Evolutionary conservation across 1,284 basidiomycete genomes (phyloP), one percentile per base, ranked within the genome.

Genomic region (Malassezia nana): DNA sequence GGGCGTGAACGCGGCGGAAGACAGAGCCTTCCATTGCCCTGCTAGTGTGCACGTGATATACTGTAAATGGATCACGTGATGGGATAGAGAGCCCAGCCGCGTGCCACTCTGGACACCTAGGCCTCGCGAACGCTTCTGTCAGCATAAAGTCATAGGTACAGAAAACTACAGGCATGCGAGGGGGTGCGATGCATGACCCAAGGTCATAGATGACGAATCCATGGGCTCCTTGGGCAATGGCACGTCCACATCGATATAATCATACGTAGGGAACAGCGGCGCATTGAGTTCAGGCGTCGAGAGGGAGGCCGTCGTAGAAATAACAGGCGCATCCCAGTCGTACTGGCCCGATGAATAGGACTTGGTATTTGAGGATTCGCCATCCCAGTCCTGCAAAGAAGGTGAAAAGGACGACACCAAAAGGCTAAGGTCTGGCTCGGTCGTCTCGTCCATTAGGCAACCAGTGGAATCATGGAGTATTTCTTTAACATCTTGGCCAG

Each of bases 221-320:
- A 18, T n/a, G n/a, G n/a, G 15, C 10, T 42, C 40, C 22, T 13
- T 42, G n/a, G 22, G 22, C n/a, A 47, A 33, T 8, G 45, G 32
- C 1, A 52, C 16, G 13, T 50, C 52, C 29, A 50, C 28, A 33
- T 55, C 47, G 22, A 49, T 12, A 26, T 45, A 45, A n/a, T 50
- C 41, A 44, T 38, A 41, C 6, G 43, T 13, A 25, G 52, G 24
- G 18, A 45, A 48, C 9, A 53, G 13, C 2, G 30, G 28, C 13
- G 38, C 29, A 20, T 50, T 30, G 4, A 42, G 9, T 1, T 29
- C 29, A 15, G 16, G 43, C 18, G 25, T 31, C 10, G 43, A 20
- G 31, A 31, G 25, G 29, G 28, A 25, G 3, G 9, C 29, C 43
- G 15, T 20, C 16, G 29, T 31, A 12, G 43, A 13, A 3, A 26